Percentiles rank a stretch among this genome's conserved stretches.
phyloP scores from a whole-genome alignment of 2,329 filamentous ascomycete genomes.

The Exophiala calicioides region DNA sequence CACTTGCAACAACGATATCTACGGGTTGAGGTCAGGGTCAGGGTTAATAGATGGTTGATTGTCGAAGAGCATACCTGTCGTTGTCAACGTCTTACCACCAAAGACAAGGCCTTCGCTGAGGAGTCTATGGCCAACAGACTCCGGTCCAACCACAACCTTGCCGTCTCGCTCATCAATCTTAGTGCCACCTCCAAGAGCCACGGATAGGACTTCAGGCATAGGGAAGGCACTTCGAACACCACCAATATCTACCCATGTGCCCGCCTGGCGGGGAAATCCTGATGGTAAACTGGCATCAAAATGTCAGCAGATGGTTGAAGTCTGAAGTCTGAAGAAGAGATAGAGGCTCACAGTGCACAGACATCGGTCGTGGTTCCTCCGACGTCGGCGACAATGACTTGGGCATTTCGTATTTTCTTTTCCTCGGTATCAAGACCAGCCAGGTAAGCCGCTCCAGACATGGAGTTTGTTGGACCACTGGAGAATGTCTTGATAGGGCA shows the following conservation, averaged over 20 bases:
- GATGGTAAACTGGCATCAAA: slow-evolving; percentile 56
- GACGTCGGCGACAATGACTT: slow-evolving; percentile 43
- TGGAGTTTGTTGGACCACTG: slow-evolving; percentile 64
- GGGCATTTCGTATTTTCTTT: slow-evolving; percentile 21
- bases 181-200: slow-evolving; percentile 59
- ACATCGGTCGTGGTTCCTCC: slow-evolving; percentile 65
- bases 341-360: slow-evolving; percentile 46
- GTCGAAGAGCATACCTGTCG: slow-evolving; percentile 48
- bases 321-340: background rate
- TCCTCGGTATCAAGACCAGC: slow-evolving; percentile 36
- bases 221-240: slow-evolving; percentile 62
- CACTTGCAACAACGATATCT: slow-evolving; percentile 49
- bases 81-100: slow-evolving; percentile 55
- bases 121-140: slow-evolving; percentile 57
- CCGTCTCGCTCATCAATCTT: slow-evolving; percentile 37
- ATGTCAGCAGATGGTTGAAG: background rate
- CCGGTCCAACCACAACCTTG: slow-evolving; percentile 51
- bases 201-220: slow-evolving; percentile 57
- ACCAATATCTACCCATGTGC: slow-evolving; percentile 59
- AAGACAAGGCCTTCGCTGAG: slow-evolving; percentile 52
- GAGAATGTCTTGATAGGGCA: slow-evolving; percentile 64
- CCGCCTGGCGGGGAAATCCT: slow-evolving; percentile 61
- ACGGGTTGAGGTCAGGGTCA: background rate
- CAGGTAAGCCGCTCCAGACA: slow-evolving; percentile 64
- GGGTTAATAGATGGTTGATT: background rate